Evolutionary conservation across 805 yeast species (phyloP), one percentile per base, ranked within the genome.

Genomic region (Priceomyces medius): DNA sequence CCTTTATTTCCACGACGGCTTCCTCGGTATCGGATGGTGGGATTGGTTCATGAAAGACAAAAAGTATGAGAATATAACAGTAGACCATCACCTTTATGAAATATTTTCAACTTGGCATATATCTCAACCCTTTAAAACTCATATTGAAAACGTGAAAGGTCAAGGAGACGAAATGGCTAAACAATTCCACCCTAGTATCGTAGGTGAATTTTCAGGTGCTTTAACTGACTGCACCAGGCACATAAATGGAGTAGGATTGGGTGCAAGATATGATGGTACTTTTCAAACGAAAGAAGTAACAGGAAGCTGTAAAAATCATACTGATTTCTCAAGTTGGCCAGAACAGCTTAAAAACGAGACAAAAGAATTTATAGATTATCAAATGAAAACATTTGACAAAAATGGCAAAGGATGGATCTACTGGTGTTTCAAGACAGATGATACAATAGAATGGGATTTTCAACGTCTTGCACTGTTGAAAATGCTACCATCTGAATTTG

Each of bases 171-270:
- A 64, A 49, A 51, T 73, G 62, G 8, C 48, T 39, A 20, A 61
- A 31, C 65, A 69, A 35, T 60, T 62, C 34, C 73, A 70, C 33
- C 74, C 76, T 27, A 73, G 77, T 7, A 64, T 83, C 5, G 75
- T 79, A 36, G 90, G 89, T 2, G 89, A 83, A 59, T 83, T 83
- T 80, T 73, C 82, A 23, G 88, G 81, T n/a, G 88, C 85, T 10
- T 66, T 83, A 36, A 82, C 87, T 1, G 89, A 83, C 56, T 83
- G 89, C 59, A 78, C 86, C 3, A 66, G 63, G 28, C 82, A 85
- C 85, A 59, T 83, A 37, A 83, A 83, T 51, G 88, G 88, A 42
- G 79, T 80, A 10, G 83, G 82, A 2, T 59, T 77, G 16, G 87
- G 87, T 12, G 71, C 86, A 1, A 70, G 88, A 42, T 82, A 70